phyloP scores from a whole-genome alignment of 2,329 filamentous ascomycete genomes.

The Pseudopithomyces maydicus region DNA sequence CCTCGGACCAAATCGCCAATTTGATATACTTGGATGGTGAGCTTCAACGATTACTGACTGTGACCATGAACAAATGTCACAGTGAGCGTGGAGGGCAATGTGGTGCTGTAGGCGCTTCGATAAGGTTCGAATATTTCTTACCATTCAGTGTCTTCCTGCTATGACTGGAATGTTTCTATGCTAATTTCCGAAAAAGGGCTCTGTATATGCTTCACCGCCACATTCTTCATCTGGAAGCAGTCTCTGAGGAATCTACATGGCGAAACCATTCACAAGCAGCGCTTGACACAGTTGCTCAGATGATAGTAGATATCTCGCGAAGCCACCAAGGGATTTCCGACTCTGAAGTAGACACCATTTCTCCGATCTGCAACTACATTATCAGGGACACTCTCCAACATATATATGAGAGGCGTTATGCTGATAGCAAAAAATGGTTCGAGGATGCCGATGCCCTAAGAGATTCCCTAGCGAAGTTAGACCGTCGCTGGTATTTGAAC shows the following conservation, averaged over 20 bases:
- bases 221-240: constrained; percentile 1
- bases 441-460: constrained; percentile 7
- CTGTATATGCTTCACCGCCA: not conserved
- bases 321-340: constrained; percentile 7
- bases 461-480: constrained; percentile 2
- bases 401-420: constrained; percentile 6
- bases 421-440: constrained; percentile 4
- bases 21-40: not conserved
- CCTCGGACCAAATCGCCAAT: not conserved
- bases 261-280: constrained; percentile 9
- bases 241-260: not conserved
- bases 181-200: not conserved
- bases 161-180: no score
- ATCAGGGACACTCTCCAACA: constrained; percentile 6
- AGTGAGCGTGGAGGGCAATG: constrained; percentile 10
- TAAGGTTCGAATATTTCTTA: constrained; percentile 1
- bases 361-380: constrained; percentile 1
- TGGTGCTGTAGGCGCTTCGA: constrained; percentile 10
- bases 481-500: constrained; percentile 2
- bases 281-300: constrained; percentile 9
- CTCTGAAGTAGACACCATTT: not conserved
- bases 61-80: constrained; percentile 9
- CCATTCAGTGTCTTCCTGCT: not conserved
- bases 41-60: constrained; percentile 4
- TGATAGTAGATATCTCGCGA: constrained; percentile 11